A percentile compares a stretch with the other conserved stretches of the same genome.
Conservation (phyloP, 495 filamentous ascomycete species). For the Penicillium canariense region DNA sequence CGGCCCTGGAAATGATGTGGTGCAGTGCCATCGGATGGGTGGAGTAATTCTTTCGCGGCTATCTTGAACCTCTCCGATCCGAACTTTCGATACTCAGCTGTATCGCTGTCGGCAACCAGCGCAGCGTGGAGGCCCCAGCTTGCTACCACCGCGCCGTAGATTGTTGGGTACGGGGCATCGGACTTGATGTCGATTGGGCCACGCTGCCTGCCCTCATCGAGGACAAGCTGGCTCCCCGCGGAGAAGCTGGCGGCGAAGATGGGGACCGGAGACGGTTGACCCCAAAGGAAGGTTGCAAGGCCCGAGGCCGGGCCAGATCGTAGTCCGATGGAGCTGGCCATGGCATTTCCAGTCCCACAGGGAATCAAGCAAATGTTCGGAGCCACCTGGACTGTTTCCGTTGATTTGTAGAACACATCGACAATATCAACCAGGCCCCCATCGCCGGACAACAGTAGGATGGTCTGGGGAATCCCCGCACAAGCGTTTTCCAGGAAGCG, state of each 20-base stretch:
- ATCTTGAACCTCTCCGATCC: constrained; percentile 78
- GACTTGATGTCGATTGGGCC: constrained; percentile 12
- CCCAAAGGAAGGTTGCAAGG: constrained; percentile 42
- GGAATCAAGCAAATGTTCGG: constrained; percentile 68
- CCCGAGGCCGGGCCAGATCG: constrained; percentile 25
- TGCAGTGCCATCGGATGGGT: constrained; percentile 52
- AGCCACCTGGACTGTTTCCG: constrained; percentile 1
- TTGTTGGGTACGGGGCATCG: constrained; percentile 26
- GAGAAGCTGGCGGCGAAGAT: constrained; percentile 65
- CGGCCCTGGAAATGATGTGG: constrained; percentile 68
- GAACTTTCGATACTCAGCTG: constrained; percentile 67
- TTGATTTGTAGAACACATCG: constrained; percentile 54
- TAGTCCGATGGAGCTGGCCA: constrained; percentile 64
- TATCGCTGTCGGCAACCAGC: constrained; percentile 85
- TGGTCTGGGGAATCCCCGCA: constrained; percentile 48
- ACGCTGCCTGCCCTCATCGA: constrained; percentile 37
- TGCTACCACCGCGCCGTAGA: constrained; percentile 78
- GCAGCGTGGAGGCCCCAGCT: constrained; percentile 87
- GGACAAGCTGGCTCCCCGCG: constrained; percentile 50
- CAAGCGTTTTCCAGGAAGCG: constrained; percentile 49
- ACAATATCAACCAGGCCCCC: constrained; percentile 77
- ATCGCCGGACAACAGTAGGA: constrained; percentile 82
- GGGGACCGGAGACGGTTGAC: constrained; percentile 48
- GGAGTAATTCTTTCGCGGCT: constrained; percentile 72
- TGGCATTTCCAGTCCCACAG: constrained; percentile 85